Base-by-base conservation (phyloP, 768 basidiomycete genomes). In the Neoboletus brunneissimus region DNA sequence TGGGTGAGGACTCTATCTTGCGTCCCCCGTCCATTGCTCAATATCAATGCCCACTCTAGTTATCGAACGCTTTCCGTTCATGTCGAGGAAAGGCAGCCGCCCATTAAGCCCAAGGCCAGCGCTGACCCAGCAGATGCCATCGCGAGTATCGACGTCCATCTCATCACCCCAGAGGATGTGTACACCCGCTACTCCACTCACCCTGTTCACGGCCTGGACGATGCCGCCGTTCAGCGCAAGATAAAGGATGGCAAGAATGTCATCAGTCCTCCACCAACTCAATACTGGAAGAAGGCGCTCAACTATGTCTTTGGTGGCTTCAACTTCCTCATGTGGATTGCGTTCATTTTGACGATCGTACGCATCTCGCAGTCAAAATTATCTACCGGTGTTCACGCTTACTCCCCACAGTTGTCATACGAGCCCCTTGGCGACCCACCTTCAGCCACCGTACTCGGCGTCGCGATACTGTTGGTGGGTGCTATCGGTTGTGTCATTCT, bases 241-340 rank as follows among this genome's bases (percentile, higher is more conserved):
- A 57, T 71, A 23, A 61, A 69, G 42, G 62, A 70, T 83, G 78
- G 79, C 5, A 77, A 74, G 59, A 85, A 85, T 62, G 67, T 76
- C 43, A 79, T 84, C 22, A 77, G 76, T 25, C 76, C 80, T 0
- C 80, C 79, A 2, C 76, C 74, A 3, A 76, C 75, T 5, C 77
- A 80, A 60, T 75, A 73, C 60, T 80, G 69, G 74, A 73, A 76
- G 64, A 83, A 82, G 72, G 71, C 75, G 31, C 62, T 81, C 18
- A 78, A 77, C 60, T 85, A 82, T 49, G 55, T 84, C 45, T 80
- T 85, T 46, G 81, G 82, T 41, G 83, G 83, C 0, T 84, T 84
- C 66, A 83, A 83, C 50, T 77, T 76, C 51, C 67, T 85, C 22
- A 79, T 85, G 70, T 77, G 83, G 73, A 74, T 80, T 44, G 82